Evolutionary conservation across 495 filamentous ascomycete genomes (phyloP), one percentile per base, ranked within the genome.

Genomic region (Trichoderma gamsii): DNA sequence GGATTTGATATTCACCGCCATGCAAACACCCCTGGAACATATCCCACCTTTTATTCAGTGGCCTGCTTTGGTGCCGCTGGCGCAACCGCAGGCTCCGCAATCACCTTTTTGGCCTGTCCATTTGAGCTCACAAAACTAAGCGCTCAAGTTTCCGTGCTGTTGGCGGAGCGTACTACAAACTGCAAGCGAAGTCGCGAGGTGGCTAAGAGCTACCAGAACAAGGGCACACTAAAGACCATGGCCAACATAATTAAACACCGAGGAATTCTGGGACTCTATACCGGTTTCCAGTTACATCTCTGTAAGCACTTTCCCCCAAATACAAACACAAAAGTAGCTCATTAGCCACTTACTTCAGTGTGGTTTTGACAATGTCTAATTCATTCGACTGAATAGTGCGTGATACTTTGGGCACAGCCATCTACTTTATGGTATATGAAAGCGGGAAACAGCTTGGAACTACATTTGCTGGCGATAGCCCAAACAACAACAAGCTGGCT

Each of bases 41-140:
- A 81, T 35, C 92, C 92, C 25, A 91, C 83, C 38, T 67, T 90
- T 25, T 82, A 86, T 67, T 90, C 89, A 3, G 77, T 93, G 27
- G 78, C 86, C 18, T 93, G 89, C 63, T 96, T 93, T 75, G 89
- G 88, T 63, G 84, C 85, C 67, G 90, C 90, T 49, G 93, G 93
- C 43, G 87, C 89, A 66, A 86, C 88, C 32, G 88, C 93, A 41
- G 93, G 93, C 38, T 87, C 91, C 7, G 83, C 88, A 64, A 91
- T 95, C 59, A 91, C 93, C 27, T 83, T 90, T 46, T 87, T 97
- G 76, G 91, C 93, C 66, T 97, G 93, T 74, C 93, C 93, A 32
- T 97, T 97, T 75, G 93, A 97, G 78, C 82, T 97, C 70, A 95
- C 93, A 35, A 97, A 97, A 79, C 73, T 97, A 66, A 94, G 90